Conservation (phyloP, 1,284 basidiomycete genomes). For the Xerocomus minutiporus region DNA sequence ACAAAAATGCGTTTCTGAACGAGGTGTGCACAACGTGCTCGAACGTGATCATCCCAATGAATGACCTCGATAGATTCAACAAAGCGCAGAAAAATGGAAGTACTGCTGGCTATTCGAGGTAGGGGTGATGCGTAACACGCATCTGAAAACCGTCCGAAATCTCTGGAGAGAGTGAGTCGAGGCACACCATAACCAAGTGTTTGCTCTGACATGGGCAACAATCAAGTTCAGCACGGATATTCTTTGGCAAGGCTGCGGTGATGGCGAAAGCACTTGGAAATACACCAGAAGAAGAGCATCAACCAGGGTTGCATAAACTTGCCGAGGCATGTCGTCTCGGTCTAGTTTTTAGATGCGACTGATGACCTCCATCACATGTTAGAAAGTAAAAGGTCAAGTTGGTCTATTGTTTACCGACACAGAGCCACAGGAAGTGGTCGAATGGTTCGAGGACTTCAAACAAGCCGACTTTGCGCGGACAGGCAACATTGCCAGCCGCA, state of each 20-base stretch:
- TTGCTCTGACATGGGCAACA: conserved; percentile 13
- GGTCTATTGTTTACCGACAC: conserved; percentile 91
- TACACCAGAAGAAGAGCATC: conserved; percentile 83
- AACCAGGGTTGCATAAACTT: conserved; percentile 74
- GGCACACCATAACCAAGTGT: not conserved
- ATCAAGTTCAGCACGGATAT: conserved; percentile 79
- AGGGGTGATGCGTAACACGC: conserved; percentile 91
- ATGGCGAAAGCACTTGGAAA: conserved; percentile 96
- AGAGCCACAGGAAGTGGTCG: conserved; percentile 81
- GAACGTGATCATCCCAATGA: conserved; percentile 5
- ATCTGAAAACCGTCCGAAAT: conserved; percentile 89
- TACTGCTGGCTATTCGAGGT: conserved; percentile 96
- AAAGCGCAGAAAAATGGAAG: conserved; percentile 79
- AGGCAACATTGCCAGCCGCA: conserved; percentile 75
- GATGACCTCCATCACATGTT: conserved; percentile 8
- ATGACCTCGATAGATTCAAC: conserved; percentile 58
- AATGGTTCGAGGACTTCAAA: conserved; percentile 92
- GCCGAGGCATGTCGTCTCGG: conserved; percentile 56
- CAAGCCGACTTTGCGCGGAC: conserved; percentile 90
- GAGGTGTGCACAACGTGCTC: conserved; percentile 51
- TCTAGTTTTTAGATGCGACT: conserved; percentile 6
- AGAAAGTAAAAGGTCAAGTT: conserved; percentile 92
- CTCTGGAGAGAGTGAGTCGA: conserved; percentile 85
- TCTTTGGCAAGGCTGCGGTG: conserved; percentile 89
- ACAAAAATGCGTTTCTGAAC: conserved; percentile 81